Percentiles rank a stretch among this genome's conserved stretches.
Evolutionary conservation across 345 rosid genomes (phyloP).

Genomic region (Viola odorata): DNA sequence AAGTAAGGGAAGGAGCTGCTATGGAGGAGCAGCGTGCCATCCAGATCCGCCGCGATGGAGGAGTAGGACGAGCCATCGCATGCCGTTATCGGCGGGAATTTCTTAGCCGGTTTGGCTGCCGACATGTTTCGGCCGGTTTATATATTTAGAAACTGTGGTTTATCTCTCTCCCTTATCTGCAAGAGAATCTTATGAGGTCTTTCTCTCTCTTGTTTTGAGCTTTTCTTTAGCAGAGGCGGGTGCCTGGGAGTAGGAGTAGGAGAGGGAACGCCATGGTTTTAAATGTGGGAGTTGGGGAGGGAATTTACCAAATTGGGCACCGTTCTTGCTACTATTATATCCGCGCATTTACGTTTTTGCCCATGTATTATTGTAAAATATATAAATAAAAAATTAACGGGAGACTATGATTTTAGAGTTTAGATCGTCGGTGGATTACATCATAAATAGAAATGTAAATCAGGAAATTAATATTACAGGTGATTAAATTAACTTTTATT

Average conservation of each 20-base stretch:
- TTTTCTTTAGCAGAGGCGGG: not conserved
- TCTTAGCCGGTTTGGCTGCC: conserved; percentile 12
- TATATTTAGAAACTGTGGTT: not conserved
- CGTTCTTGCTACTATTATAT: no score
- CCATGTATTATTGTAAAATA: no score
- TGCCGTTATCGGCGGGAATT: conserved; percentile 49
- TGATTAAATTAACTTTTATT: no score
- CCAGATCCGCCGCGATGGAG: conserved; percentile 89
- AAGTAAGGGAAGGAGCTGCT: conserved; percentile 87
- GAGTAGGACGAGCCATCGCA: conserved; percentile 41
- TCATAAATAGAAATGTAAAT: no score
- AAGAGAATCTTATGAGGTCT: not conserved
- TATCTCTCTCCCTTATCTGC: not conserved
- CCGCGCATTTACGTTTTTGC: no score
- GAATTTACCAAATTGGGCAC: not conserved
- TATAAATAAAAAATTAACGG: no score
- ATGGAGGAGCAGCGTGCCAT: conserved; percentile 77
- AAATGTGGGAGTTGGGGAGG: conserved; percentile 34
- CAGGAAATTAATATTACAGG: no score
- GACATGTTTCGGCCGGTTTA: conserved; percentile 25
- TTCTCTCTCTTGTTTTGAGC: not conserved
- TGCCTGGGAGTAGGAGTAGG: not conserved
- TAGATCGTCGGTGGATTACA: no score
- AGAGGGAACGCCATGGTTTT: conserved; percentile 46
- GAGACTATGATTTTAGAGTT: no score